phyloP scores from a whole-genome alignment of 2,329 filamentous ascomycete species.

The Clonostachys rosea region DNA sequence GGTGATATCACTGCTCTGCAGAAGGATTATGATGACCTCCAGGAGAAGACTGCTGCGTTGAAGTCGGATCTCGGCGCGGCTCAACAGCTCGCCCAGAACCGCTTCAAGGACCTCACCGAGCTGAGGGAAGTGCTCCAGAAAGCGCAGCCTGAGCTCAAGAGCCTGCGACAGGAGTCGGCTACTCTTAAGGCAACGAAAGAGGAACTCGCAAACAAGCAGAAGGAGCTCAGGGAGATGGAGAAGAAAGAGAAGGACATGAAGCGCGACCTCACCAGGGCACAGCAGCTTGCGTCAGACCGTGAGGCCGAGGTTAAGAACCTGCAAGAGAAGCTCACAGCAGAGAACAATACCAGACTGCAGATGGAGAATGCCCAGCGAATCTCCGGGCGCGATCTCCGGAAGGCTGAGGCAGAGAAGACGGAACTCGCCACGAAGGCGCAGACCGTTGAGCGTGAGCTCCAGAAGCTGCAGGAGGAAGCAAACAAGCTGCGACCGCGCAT shows the following conservation, averaged over 20 bases:
- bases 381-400: conserved; percentile 71
- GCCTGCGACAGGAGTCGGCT: conserved; percentile 70
- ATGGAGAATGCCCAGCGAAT: conserved; percentile 76
- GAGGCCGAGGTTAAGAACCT: conserved; percentile 74
- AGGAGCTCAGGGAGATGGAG: conserved; percentile 72
- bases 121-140: conserved; percentile 77
- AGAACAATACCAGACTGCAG: conserved; percentile 65
- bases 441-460: conserved; percentile 65
- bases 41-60: conserved; percentile 62
- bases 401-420: conserved; percentile 72
- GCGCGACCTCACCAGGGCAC: conserved; percentile 65
- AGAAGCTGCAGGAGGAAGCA: conserved; percentile 68
- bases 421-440: conserved; percentile 72
- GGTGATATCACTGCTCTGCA: conserved; percentile 53
- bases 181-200: conserved; percentile 71
- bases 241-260: conserved; percentile 77
- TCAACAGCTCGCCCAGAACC: conserved; percentile 77
- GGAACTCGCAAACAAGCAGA: conserved; percentile 55
- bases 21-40: conserved; percentile 62
- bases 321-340: conserved; percentile 72
- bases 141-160: conserved; percentile 79
- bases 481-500: conserved; percentile 57
- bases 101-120: conserved; percentile 85
- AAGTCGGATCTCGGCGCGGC: conserved; percentile 83
- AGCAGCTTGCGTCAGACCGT: conserved; percentile 66